Conservation (phyloP, 495 filamentous ascomycete species). For the Xylaria sp. region DNA sequence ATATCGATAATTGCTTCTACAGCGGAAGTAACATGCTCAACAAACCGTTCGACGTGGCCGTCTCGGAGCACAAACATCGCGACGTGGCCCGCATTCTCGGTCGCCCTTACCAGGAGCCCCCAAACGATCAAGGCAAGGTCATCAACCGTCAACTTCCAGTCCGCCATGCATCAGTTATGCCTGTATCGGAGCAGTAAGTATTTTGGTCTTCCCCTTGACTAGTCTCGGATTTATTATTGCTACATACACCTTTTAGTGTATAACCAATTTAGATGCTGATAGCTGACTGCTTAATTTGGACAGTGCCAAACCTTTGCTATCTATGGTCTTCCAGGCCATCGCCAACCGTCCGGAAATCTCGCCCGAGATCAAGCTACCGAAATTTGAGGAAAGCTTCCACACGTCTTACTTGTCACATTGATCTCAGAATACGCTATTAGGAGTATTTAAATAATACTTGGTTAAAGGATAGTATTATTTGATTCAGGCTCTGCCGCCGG, state of each 20-base stretch:
- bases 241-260: not conserved
- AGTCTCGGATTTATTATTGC: not conserved
- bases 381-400: constrained; percentile 20
- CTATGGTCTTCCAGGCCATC: constrained; percentile 46
- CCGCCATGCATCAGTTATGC: constrained; percentile 44
- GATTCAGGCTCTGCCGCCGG: constrained; percentile 16
- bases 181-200: constrained; percentile 36
- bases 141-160: constrained; percentile 29
- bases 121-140: constrained; percentile 31
- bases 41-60: constrained; percentile 31
- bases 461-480: constrained; percentile 19
- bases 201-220: not conserved
- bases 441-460: constrained; percentile 22
- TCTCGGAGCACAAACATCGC: constrained; percentile 40
- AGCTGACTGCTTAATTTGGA: not conserved
- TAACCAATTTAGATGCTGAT: not conserved
- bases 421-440: constrained; percentile 20
- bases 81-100: constrained; percentile 40
- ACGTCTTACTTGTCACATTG: constrained; percentile 19
- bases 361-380: constrained; percentile 10
- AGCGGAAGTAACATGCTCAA: constrained; percentile 38
- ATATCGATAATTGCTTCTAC: constrained; percentile 44
- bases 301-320: constrained; percentile 45
- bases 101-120: constrained; percentile 32
- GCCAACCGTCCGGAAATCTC: constrained; percentile 22